These are phyloP conservation scores for Solanum habrochaites DNA, from an alignment of 257 asterid genomes.

Conservation along the genomic window DNA sequence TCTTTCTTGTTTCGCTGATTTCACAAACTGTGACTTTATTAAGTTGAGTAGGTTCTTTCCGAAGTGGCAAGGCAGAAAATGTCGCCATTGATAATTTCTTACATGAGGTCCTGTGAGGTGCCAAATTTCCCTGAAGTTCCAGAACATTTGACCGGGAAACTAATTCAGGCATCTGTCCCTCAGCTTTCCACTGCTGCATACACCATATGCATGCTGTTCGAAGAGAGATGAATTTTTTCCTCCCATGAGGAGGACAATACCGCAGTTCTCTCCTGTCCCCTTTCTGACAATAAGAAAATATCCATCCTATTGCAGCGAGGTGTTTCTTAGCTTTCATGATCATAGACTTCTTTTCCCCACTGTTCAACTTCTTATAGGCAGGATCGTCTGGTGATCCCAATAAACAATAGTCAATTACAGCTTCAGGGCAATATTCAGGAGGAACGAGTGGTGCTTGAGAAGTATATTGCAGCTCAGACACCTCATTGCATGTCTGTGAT, in stretches of 20 bases:
- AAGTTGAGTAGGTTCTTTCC: constrained; percentile 13
- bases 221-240: constrained; percentile 25
- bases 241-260: constrained; percentile 35
- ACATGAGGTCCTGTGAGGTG: not conserved
- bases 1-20: constrained; percentile 13
- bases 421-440: constrained; percentile 47
- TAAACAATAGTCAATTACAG: constrained; percentile 26
- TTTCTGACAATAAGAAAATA: constrained; percentile 4
- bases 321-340: constrained; percentile 35
- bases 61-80: constrained; percentile 3
- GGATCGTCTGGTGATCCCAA: not conserved
- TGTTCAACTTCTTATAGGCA: not conserved
- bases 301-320: constrained; percentile 45
- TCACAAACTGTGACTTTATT: constrained; percentile 5
- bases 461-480: constrained; percentile 3
- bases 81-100: constrained; percentile 7
- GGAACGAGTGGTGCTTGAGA: constrained; percentile 1
- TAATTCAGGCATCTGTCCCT: not conserved
- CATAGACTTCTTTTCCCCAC: not conserved
- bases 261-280: constrained; percentile 17
- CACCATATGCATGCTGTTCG: constrained; percentile 28
- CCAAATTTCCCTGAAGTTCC: not conserved
- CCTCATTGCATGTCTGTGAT: constrained; percentile 14
- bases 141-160: constrained; percentile 5
- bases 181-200: not conserved